phyloP scores from a whole-genome alignment of 371 early-diverging fungal species.

The Mucor piriformis region DNA sequence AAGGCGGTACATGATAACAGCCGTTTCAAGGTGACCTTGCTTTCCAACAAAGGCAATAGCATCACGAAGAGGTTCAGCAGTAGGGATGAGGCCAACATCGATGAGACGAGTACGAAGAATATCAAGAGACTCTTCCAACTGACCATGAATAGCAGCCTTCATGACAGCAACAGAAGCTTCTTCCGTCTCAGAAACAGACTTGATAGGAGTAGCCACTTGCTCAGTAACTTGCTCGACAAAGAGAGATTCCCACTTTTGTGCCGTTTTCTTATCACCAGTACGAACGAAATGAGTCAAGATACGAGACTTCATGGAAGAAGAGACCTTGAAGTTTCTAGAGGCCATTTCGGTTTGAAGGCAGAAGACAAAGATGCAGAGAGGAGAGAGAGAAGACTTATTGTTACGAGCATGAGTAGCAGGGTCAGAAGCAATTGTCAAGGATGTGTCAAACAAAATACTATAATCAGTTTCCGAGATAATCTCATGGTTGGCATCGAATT shows the following conservation, averaged over 20 bases:
- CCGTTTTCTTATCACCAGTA: constrained; percentile 15
- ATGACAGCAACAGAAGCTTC: constrained; percentile 23
- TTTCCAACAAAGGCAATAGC: constrained; percentile 49
- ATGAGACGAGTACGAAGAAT: constrained; percentile 25
- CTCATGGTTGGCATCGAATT: constrained; percentile 25
- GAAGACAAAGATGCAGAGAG: constrained; percentile 18
- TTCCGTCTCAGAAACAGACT: constrained; percentile 6
- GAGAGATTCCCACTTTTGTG: constrained; percentile 29
- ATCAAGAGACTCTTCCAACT: constrained; percentile 21
- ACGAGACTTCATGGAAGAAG: constrained; percentile 12
- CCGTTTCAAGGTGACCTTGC: constrained; percentile 44
- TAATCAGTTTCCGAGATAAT: constrained; percentile 18
- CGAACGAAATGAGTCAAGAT: constrained; percentile 16
- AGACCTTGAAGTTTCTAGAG: background rate
- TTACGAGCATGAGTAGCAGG: constrained; percentile 1
- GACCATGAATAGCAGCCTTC: constrained; percentile 29
- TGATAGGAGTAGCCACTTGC: constrained; percentile 1
- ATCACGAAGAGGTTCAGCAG: constrained; percentile 45
- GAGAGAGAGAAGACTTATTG: constrained; percentile 15
- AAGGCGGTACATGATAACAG: constrained; percentile 32
- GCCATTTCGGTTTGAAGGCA: constrained; percentile 22
- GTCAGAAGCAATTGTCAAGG: constrained; percentile 17
- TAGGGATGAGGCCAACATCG: constrained; percentile 20
- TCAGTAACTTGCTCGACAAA: constrained; percentile 8
- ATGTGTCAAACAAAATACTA: constrained; percentile 24